A percentile compares a stretch with the other conserved stretches of the same genome.
phyloP scores from a whole-genome alignment of 177 flowering plant genomes.

The Vitis hybrid region DNA sequence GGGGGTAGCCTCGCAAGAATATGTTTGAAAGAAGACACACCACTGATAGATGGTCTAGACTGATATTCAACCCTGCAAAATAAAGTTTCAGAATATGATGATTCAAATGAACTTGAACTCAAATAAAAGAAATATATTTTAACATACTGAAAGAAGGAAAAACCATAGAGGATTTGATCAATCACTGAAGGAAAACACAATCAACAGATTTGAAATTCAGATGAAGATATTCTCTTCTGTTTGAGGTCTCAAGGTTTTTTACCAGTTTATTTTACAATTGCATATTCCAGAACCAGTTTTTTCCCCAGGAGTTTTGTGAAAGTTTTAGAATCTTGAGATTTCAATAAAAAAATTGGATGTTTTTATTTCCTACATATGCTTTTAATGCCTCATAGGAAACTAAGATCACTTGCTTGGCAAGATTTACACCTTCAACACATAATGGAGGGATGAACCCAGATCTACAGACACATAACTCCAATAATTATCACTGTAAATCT shows the following conservation, averaged over 20 bases:
- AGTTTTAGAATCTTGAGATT: too few species aligned
- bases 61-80: constrained; percentile 92
- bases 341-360: too few species aligned
- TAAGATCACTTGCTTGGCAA: not conserved
- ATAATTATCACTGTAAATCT: too few species aligned
- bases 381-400: not conserved
- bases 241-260: too few species aligned
- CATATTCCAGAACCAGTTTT: too few species aligned
- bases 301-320: too few species aligned
- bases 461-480: too few species aligned
- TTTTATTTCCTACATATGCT: not conserved
- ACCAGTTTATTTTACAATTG: too few species aligned
- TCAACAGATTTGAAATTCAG: not conserved
- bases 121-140: not conserved
- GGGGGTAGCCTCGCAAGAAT: constrained; percentile 85
- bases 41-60: constrained; percentile 58
- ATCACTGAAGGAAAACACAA: too few species aligned
- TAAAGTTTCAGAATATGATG: constrained; percentile 5
- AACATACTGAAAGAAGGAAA: not conserved
- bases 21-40: constrained; percentile 76
- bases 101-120: not conserved
- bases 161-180: too few species aligned
- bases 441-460: not conserved
- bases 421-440: not conserved
- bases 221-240: too few species aligned